Evolutionary conservation across 2,329 filamentous ascomycete genomes (phyloP), one percentile per base, ranked within the genome.

Genomic region (Colletotrichum filicis): DNA sequence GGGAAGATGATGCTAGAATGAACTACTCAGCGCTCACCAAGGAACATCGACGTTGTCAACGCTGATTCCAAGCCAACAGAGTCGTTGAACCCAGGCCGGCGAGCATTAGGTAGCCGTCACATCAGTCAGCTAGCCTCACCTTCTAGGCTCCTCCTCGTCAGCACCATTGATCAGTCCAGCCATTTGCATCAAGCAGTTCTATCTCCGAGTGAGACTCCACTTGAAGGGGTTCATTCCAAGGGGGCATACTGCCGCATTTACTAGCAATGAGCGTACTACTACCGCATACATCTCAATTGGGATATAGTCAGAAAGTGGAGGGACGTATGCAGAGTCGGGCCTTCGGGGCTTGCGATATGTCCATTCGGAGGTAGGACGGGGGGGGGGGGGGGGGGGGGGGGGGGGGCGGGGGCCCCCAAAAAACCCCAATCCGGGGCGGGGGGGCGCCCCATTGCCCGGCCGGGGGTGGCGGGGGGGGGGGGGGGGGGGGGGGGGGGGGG

Each of bases 301-400:
- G 49, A 53, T 53, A 72, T 68, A 46, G 55, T 55, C 9, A 60
- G 60, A 60, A 56, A 56, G 55, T 65, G 66, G 60, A 65, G 30
- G 55, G 42, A 58, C 49, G 46, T 53, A 35, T 35, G 32, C 32
- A 46, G 66, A 42, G 46, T 61, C 60, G 66, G 71, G 66, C 56
- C 35, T 70, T 71, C 71, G 71, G 71, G 61, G 55, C 66, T 66
- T 73, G 52, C 66, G 56, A 61, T 22, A 61, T 66, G 35, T 57
- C 66, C 71, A 57, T 61, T 71, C 66, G 66, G 60, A 66, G 66
- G 66, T 70, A 70, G 49, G 32, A 70, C 66, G 66, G 56, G 67
- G 66, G 59, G 24, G 24, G 24, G 24, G 24, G 24, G 24, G 24
- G 24, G 24, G 24, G 24, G 24, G 24, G 24, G 24, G 24, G 24